phyloP scores from a whole-genome alignment of 129 eudicot species.

The Solidago caesia region DNA sequence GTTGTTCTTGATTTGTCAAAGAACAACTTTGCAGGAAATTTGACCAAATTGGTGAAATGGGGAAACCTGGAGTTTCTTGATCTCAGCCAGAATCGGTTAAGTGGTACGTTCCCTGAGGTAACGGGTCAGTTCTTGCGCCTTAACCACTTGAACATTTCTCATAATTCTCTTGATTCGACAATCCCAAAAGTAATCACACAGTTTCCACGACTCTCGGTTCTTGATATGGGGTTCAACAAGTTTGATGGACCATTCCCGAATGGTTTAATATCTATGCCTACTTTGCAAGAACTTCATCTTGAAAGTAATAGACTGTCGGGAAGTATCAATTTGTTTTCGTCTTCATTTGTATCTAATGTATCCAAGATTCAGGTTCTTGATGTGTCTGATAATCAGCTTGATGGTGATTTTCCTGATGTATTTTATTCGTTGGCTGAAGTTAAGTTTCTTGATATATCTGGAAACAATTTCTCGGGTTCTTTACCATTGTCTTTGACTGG shows the following conservation, averaged over 20 bases:
- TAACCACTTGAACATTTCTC: slow-evolving; percentile 77
- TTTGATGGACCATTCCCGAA: slow-evolving; percentile 64
- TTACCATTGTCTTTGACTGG: slow-evolving; percentile 63
- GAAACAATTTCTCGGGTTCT: slow-evolving; percentile 83
- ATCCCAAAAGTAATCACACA: slow-evolving; percentile 64
- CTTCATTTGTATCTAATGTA: slow-evolving; percentile 38
- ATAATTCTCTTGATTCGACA: slow-evolving; percentile 56
- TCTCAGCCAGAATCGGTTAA: slow-evolving; percentile 74
- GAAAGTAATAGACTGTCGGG: slow-evolving; percentile 59
- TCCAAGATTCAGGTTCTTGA: slow-evolving; percentile 71
- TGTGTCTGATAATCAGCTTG: slow-evolving; percentile 66
- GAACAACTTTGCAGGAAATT: slow-evolving; percentile 73
- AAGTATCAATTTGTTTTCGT: slow-evolving; percentile 49
- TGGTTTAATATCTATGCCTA: slow-evolving; percentile 61
- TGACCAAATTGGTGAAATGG: slow-evolving; percentile 80
- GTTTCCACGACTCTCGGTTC: slow-evolving; percentile 68
- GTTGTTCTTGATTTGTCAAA: slow-evolving; percentile 79
- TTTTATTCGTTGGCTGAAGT: slow-evolving; percentile 60
- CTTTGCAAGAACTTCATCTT: slow-evolving; percentile 76
- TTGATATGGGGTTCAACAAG: slow-evolving; percentile 84
- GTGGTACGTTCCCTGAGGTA: slow-evolving; percentile 75
- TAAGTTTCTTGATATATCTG: slow-evolving; percentile 62
- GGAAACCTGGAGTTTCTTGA: slow-evolving; percentile 85
- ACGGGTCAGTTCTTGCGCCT: slow-evolving; percentile 81
- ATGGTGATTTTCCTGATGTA: slow-evolving; percentile 70